Evolutionary conservation across 306 rosid species (phyloP).

Genomic region (Gynostemma pentaphyllum): DNA sequence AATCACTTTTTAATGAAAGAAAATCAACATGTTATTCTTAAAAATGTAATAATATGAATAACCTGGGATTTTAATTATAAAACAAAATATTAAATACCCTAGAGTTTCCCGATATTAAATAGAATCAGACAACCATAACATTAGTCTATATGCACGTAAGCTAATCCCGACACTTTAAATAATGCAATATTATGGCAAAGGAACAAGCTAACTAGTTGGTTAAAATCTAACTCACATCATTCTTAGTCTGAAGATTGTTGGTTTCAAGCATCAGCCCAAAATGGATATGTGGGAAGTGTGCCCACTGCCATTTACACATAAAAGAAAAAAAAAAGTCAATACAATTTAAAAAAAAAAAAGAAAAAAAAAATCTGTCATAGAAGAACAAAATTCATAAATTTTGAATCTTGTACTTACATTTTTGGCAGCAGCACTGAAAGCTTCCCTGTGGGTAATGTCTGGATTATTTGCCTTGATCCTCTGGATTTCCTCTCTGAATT

Average conservation of each 20-base stretch:
- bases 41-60: too few species aligned
- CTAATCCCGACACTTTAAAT: too few species aligned
- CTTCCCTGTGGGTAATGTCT: conserved; percentile 95
- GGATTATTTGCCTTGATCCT: conserved; percentile 98
- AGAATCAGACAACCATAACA: too few species aligned
- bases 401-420: conserved; percentile 28
- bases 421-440: conserved; percentile 97
- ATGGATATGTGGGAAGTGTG: conserved; percentile 96
- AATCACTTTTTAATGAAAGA: too few species aligned
- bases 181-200: neutral
- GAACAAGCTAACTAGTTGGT: neutral
- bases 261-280: conserved; percentile 90
- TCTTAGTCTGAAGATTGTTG: conserved; percentile 62
- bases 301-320: conserved; percentile 48
- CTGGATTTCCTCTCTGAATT: conserved; percentile 88
- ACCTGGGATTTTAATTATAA: too few species aligned
- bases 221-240: conserved; percentile 37
- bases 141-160: too few species aligned
- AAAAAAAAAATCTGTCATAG: neutral
- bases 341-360: neutral
- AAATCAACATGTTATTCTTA: too few species aligned
- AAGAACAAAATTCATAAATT: too few species aligned
- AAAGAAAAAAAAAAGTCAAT: conserved; percentile 5
- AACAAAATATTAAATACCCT: too few species aligned
- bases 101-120: too few species aligned